Percentiles rank a stretch among this genome's conserved stretches.
Conservation (phyloP, 495 filamentous ascomycete genomes). For the Jackrogersella minutella region DNA sequence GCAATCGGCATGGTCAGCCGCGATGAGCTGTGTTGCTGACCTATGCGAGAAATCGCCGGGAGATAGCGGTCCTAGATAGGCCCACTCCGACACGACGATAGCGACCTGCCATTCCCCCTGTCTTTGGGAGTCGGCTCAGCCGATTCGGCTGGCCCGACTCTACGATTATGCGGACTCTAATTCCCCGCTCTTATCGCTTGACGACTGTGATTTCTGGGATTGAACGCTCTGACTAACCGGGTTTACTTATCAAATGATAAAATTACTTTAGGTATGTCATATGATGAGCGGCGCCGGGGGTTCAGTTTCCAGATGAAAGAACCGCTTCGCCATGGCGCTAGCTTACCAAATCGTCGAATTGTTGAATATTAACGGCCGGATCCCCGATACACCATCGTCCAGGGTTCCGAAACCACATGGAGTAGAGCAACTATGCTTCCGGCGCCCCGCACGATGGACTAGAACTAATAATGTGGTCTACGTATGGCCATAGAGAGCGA, state of each 20-base stretch:
- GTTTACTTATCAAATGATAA: slow-evolving; percentile 7
- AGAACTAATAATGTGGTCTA: neutral
- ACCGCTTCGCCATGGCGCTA: neutral
- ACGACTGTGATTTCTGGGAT: neutral
- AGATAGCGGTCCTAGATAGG: neutral
- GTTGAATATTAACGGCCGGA: neutral
- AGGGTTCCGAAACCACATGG: neutral
- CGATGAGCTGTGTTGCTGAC: neutral
- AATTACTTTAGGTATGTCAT: neutral
- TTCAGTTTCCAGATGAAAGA: neutral
- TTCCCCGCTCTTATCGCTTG: neutral
- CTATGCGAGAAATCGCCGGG: neutral
- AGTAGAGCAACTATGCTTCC: neutral
- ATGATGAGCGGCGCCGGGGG: neutral
- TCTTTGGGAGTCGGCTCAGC: neutral
- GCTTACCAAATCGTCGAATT: neutral
- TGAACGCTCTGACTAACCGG: neutral
- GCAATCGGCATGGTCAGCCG: no score
- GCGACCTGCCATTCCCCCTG: neutral
- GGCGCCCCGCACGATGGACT: neutral
- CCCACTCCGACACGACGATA: no score
- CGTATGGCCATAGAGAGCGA: neutral
- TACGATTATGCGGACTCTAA: neutral
- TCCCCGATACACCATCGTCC: neutral
- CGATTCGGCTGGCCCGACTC: neutral